Evolutionary conservation across 2,329 filamentous ascomycete genomes (phyloP), one percentile per base, ranked within the genome.

Genomic region (Hypoxylon sp.): DNA sequence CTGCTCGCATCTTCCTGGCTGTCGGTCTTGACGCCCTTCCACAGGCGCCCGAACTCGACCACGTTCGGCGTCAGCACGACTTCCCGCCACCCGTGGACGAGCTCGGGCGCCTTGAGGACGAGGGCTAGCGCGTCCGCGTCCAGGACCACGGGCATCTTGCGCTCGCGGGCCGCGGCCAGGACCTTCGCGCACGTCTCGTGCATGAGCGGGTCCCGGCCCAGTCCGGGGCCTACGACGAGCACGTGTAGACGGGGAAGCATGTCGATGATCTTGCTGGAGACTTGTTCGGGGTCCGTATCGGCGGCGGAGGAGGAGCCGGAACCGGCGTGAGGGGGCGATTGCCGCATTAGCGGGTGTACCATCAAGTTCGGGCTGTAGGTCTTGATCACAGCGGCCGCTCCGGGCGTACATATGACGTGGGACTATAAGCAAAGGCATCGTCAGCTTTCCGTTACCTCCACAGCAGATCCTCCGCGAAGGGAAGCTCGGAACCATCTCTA

Each of bases 281-380:
- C 84, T 56, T 82, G 76, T 11, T 82, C 83, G 1, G 91, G 84
- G 70, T 87, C 84, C 11, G 82, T 82, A 59, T 90, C 86, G 55
- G 83, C 79, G 22, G 80, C 77, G 55, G 86, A 75, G 36, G 75
- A 73, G 26, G 80, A 72, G 80, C 32, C 12, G 18, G 80, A 77
- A 42, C 86, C 80, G 71, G 87, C 83, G 28, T 79, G 75, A 4
- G 76, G 61, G 9, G 79, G 75, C 46, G 88, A 87, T 79, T 96
- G 93, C 28, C 93, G 91, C 88, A 99, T 95, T 71, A 97, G 87
- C 0, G 96, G 96, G 78, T 98, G 96, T 9, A 99, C 96, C 95
- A 99, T 99, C 26, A 99, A 85, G 78, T 98, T 97, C 2, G 96
- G 96, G 18, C 94, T 97, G 82, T 98, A 99, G 3, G 93, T 93